Evolutionary conservation across 768 basidiomycete genomes (phyloP), one percentile per base, ranked within the genome.

Genomic region (Lactifluus subvellereus): DNA sequence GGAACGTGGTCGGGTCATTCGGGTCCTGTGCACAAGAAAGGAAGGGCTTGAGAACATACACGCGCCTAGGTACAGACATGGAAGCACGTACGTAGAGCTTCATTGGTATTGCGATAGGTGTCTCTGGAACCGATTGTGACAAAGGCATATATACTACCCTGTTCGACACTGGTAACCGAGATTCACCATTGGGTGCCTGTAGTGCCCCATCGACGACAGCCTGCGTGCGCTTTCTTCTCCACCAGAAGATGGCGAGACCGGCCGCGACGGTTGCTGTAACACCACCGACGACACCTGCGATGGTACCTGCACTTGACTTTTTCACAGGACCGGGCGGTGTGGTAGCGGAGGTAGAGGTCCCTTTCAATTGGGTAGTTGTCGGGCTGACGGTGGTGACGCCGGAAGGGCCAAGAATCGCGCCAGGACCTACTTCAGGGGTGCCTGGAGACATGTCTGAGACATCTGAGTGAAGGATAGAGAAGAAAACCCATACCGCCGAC

Each of bases 1-100:
- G 62, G 45, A 8, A 63, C 5, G 62, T 63, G 27, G 45, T 40
- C 3, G 62, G 51, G 3, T 63, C 62, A 20, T 33, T 58, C 37
- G 62, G 62, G 45, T 63, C 35, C 62, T 63, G 51, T 11, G 38
- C 45, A 10, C 8, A 6, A 13, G 20, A 20, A 7, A 3, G 16
- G 9, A 38, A n/a, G 13, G 16, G 18, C 9, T 18, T 8, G 8
- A n/a, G 6, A 13, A 48, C 4, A 16, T 7, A 20, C 2, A 37
- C 13, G 8, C 20, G 45, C 45, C n/a, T 7, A 9, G 9, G 16
- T 11, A 3, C n/a, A 4, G 5, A 6, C 5, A 22, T n/a, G 16
- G 18, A 51, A 47, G 22, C 14, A 49, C 62, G 37, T 8, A 64
- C 62, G 7, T 64, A 64, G 32, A 59, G 8, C 22, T 22, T 64